Base-by-base conservation (phyloP, 306 rosid species). In the Calophaca sinica region DNA sequence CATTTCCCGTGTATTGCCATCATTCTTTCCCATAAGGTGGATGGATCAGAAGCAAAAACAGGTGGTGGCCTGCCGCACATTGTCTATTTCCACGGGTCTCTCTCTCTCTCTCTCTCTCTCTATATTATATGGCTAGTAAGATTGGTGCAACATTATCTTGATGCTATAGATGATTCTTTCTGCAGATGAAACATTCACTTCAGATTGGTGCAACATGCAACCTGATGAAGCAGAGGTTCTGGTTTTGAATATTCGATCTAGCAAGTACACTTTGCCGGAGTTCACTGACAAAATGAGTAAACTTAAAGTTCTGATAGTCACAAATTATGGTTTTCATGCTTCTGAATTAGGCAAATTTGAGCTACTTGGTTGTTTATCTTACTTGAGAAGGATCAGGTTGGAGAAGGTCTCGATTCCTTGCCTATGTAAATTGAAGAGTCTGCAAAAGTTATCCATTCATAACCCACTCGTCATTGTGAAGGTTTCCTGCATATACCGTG, bases 71-170 rank as follows among this genome's bases (percentile, higher is more conserved):
- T 20, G 26, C 6, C 82, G 39, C 72, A 46, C 84, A 0, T 3
- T 91, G 26, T 89, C 90, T 12, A 86, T 91, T 73, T 85, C 90
- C 41, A 89, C 89, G 0, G 86, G 96, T 91, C 39, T 3, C 55
- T 75, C 35, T 20, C 36, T 64, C 58, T 75, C 35, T 20, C 36
- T 64, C 58, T 44, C 49, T 4, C 7, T 38, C 52, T 49, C 33
- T 68, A 10, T 57, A 46, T 41, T 62, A 55, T 29, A 26, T 38
- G 55, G 35, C 33, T 45, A 38, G 26, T 20, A 20, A 20, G 26
- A 20, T 20, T 20, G 26, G 26, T 20, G 26, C 26, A 20, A 20
- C 26, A 20, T 20, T 20, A 20, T 20, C 26, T 4, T 1, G 9
- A 45, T 83, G 31, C 44, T 70, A 20, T 20, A 20, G 26, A 20